Percentiles rank a stretch among this genome's conserved stretches.
Evolutionary conservation across 352 stramenopile genomes (phyloP).

Genomic region (Peronospora tabacina): DNA sequence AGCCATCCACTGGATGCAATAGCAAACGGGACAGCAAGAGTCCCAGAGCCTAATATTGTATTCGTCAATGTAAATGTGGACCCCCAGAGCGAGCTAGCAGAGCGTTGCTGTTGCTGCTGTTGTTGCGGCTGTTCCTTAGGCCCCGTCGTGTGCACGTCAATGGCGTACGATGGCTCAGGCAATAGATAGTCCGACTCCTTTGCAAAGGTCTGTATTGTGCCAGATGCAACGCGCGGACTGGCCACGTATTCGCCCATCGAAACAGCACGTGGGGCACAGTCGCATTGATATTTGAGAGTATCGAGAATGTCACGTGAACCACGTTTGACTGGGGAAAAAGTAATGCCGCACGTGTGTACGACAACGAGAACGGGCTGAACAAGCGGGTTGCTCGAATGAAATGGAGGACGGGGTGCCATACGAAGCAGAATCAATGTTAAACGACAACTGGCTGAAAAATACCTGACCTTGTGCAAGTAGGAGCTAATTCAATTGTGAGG

Average conservation of each 20-base stretch:
- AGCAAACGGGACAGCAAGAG: slow-evolving; percentile 61
- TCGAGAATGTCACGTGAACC: slow-evolving; percentile 47
- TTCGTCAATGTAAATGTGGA: slow-evolving; percentile 73
- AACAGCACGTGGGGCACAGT: slow-evolving; percentile 41
- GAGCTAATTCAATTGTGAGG: slow-evolving; percentile 19
- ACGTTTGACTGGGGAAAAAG: slow-evolving; percentile 30
- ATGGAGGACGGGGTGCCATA: slow-evolving; percentile 10
- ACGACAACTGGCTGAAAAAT: neutral
- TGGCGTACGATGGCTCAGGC: slow-evolving; percentile 17
- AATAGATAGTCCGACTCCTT: slow-evolving; percentile 26
- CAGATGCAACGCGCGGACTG: slow-evolving; percentile 30
- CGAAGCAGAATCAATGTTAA: neutral
- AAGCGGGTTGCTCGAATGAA: slow-evolving; percentile 1
- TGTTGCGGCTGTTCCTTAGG: slow-evolving; percentile 12
- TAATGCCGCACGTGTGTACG: slow-evolving; percentile 34
- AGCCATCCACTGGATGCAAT: slow-evolving; percentile 68
- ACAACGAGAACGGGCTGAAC: slow-evolving; percentile 14
- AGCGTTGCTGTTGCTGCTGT: slow-evolving; percentile 11
- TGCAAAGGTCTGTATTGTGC: slow-evolving; percentile 10
- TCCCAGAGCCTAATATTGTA: slow-evolving; percentile 68
- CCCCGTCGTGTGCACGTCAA: slow-evolving; percentile 31
- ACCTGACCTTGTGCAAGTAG: neutral
- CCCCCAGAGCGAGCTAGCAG: slow-evolving; percentile 46
- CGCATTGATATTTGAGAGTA: slow-evolving; percentile 55
- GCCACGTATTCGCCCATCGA: slow-evolving; percentile 80